Evolutionary conservation across 352 stramenopile genomes (phyloP), one percentile per base, ranked within the genome.

Genomic region (Globisporangium emineosum): DNA sequence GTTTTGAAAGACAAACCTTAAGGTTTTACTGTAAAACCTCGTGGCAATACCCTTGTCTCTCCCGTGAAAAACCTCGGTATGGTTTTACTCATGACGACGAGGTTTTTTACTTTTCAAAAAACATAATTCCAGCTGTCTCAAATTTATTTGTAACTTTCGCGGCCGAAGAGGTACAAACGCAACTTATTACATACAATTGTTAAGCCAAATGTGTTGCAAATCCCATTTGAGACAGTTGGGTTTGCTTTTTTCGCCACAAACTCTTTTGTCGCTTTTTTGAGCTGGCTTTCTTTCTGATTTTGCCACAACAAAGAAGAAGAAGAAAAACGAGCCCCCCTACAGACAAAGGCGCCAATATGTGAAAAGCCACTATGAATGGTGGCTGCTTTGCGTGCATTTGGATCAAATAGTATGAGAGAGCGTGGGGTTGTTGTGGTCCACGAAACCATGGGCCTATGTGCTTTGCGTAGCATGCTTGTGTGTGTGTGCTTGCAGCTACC

Each of bases 271-370:
- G 49, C 40, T 33, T 55, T 55, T 55, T 35, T 19, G 50, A 57
- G 50, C 50, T 57, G 50, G 50, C 50, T 57, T 57, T 57, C 50
- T 57, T 57, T 57, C 50, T 57, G 50, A 57, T 57, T 52, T 52
- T 52, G n/a, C 25, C 25, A 52, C 12, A 21, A 49, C 19, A 49
- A 49, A 25, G 12, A 27, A 27, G n/a, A n/a, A n/a, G n/a, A 52
- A 17, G 45, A 9, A 23, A 25, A 23, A 52, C 8, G 45, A 21
- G 15, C 19, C n/a, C n/a, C n/a, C n/a, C n/a, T 12, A n/a, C 19
- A 55, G 12, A 23, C 4, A 27, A 51, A 27, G 13, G 45, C 9
- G 21, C 21, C 21, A 53, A 29, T n/a, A 29, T 12, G 45, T 25
- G 49, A 35, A 43, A 43, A 43, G 35, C 35, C 35, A 43, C 13